These are phyloP conservation scores for Penicillium thymicola DNA, from an alignment of 2,329 filamentous ascomycete genomes.

Conservation along the genomic window DNA sequence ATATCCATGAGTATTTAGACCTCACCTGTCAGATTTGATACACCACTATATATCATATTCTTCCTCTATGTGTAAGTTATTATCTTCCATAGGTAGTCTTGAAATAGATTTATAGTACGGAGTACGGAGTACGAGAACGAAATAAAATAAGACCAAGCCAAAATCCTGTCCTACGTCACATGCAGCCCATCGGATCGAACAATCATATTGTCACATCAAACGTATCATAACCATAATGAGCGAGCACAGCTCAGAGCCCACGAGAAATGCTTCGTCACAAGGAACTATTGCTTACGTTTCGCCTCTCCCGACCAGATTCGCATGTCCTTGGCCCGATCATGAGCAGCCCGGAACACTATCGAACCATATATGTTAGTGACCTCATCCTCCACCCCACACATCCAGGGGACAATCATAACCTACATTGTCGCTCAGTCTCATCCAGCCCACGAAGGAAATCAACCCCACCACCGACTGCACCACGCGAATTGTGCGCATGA, in stretches of 20 bases:
- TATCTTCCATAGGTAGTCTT: not conserved
- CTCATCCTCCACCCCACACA: not conserved
- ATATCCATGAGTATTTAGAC: not conserved
- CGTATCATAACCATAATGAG: constrained; percentile 6
- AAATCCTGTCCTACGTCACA: not conserved
- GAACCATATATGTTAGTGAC: constrained; percentile 15
- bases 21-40: not conserved
- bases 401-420: constrained; percentile 10
- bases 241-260: constrained; percentile 29
- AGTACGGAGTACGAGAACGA: not conserved
- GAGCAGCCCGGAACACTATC: constrained; percentile 66
- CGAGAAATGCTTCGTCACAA: not conserved
- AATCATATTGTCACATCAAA: not conserved
- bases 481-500: constrained; percentile 80
- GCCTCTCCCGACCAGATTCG: constrained; percentile 68
- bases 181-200: not conserved
- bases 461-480: constrained; percentile 62
- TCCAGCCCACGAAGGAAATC: constrained; percentile 88
- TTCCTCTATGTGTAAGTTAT: not conserved
- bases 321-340: constrained; percentile 68
- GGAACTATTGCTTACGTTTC: constrained; percentile 43
- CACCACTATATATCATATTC: not conserved
- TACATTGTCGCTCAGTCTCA: constrained; percentile 75
- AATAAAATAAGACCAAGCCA: not conserved
- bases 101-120: not conserved